A percentile compares a stretch with the other conserved stretches of the same genome.
phyloP scores from a whole-genome alignment of 2,329 filamentous ascomycete genomes.

The Chalaropsis ovoidea region DNA sequence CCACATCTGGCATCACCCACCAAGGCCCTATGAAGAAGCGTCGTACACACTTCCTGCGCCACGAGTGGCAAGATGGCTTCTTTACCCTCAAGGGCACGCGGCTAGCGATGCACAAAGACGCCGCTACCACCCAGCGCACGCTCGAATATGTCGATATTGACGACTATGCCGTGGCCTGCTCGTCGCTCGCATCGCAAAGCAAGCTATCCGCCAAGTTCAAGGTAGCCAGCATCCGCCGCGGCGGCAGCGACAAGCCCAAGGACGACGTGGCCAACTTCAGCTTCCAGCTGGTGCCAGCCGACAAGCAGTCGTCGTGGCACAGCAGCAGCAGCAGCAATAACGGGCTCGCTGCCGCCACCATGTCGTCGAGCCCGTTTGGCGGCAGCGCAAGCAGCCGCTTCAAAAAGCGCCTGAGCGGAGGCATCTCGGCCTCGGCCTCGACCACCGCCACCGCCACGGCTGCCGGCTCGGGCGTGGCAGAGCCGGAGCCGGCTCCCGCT shows the following conservation, averaged over 20 bases:
- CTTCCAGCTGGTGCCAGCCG: conserved; percentile 74
- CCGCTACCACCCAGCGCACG: conserved; percentile 42
- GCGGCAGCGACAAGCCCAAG: conserved; percentile 40
- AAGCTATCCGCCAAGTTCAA: conserved; percentile 86
- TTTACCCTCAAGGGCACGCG: conserved; percentile 72
- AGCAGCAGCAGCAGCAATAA: conserved; percentile 28
- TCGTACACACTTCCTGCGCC: conserved; percentile 74
- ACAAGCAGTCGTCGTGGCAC: conserved; percentile 36
- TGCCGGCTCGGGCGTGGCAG: conserved; percentile 20
- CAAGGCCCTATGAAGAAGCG: conserved; percentile 91
- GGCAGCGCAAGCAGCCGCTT: conserved; percentile 13
- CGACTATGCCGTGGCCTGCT: conserved; percentile 80
- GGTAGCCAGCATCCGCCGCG: conserved; percentile 55
- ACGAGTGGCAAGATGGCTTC: conserved; percentile 90
- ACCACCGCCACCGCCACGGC: conserved; percentile 34
- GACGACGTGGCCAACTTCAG: conserved; percentile 59
- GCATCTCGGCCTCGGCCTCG: conserved; percentile 33
- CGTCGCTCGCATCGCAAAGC: conserved; percentile 59
- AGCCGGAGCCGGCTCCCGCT: conserved; percentile 30
- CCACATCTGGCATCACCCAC: conserved; percentile 51
- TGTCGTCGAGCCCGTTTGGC: conserved; percentile 10
- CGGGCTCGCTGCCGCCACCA: conserved; percentile 29
- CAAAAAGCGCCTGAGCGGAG: conserved; percentile 22
- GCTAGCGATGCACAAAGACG: conserved; percentile 65
- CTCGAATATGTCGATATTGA: conserved; percentile 78